A percentile compares a stretch with the other conserved stretches of the same genome.
phyloP scores from a whole-genome alignment of 179 eudicot genomes.

The Silene noctiflora region DNA sequence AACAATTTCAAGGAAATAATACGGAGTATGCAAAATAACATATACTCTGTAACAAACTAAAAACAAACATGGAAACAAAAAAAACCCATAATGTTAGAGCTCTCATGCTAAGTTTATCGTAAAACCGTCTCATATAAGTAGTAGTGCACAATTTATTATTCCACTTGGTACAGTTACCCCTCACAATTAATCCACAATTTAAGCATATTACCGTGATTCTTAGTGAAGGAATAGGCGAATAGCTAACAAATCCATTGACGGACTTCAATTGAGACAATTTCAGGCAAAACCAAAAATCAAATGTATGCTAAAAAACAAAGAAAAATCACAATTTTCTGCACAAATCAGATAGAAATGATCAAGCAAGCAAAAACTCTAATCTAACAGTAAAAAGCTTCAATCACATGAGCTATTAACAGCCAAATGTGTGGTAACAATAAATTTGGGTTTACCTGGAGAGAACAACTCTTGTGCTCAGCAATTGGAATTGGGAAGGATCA shows the following conservation, averaged over 20 bases:
- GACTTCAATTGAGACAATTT: background rate
- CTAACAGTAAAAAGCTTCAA: too few species aligned
- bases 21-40: background rate
- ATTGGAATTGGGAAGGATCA: too few species aligned
- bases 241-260: background rate
- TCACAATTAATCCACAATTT: background rate
- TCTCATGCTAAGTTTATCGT: background rate
- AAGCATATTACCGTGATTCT: background rate
- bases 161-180: background rate
- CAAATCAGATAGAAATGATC: background rate
- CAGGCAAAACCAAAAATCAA: background rate
- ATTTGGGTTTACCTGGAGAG: too few species aligned
- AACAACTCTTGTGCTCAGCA: too few species aligned
- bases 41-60: background rate
- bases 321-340: background rate
- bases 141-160: background rate
- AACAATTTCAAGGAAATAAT: background rate
- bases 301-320: background rate
- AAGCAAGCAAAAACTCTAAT: background rate
- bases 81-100: background rate
- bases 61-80: background rate
- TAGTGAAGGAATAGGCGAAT: background rate
- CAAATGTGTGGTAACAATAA: too few species aligned
- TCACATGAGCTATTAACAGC: too few species aligned
- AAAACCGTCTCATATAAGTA: background rate